phyloP scores from a whole-genome alignment of 345 rosid species.

The Psidium guajava region DNA sequence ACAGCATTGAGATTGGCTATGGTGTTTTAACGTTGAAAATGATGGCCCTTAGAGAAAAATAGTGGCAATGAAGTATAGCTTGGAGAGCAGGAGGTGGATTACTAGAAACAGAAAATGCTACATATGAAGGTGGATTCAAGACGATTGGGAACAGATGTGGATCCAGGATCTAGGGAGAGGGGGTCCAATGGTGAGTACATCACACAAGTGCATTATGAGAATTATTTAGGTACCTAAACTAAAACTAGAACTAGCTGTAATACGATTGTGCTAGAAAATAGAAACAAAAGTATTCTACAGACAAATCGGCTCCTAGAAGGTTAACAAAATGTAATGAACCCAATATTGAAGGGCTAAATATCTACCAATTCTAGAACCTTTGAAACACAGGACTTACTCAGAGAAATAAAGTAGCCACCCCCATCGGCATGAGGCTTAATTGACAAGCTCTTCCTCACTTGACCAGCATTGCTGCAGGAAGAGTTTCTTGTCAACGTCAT shows the following conservation, averaged over 20 bases:
- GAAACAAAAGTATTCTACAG: neutral
- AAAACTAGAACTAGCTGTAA: neutral
- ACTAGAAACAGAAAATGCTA: neutral
- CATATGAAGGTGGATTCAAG: neutral
- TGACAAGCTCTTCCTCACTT: slow-evolving; percentile 80
- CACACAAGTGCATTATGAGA: neutral
- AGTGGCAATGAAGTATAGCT: neutral
- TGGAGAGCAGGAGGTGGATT: neutral
- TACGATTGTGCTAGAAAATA: neutral
- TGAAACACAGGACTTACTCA: slow-evolving; percentile 43
- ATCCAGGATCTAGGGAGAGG: neutral
- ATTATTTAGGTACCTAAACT: neutral
- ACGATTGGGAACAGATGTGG: neutral
- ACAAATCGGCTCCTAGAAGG: neutral
- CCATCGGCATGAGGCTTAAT: slow-evolving; percentile 54
- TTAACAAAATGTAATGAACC: neutral
- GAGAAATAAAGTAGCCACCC: slow-evolving; percentile 57
- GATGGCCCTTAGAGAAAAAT: neutral
- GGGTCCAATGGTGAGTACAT: neutral
- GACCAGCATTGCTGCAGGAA: slow-evolving; percentile 75
- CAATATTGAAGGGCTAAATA: neutral
- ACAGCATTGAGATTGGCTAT: neutral
- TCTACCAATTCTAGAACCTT: neutral
- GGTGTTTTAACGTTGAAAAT: neutral
- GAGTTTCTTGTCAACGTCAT: slow-evolving; percentile 1